phyloP scores from a whole-genome alignment of 2,329 filamentous ascomycete genomes.

The Aspergillus fructus region DNA sequence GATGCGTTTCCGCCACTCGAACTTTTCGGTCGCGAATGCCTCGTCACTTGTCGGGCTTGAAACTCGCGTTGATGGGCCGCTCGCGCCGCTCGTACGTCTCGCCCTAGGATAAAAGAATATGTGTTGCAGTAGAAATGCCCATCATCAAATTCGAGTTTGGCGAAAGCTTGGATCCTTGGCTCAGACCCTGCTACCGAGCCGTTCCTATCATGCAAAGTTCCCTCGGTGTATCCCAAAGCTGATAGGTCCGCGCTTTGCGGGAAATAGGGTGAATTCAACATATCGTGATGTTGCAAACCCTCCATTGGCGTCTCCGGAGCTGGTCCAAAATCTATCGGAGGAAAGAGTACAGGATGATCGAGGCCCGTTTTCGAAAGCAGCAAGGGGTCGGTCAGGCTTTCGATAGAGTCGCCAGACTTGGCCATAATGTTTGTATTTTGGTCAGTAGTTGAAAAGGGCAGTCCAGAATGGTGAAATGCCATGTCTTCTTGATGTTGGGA shows the following conservation, averaged over 20 bases:
- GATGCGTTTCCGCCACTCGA: slow-evolving; percentile 46
- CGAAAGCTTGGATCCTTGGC: slow-evolving; percentile 58
- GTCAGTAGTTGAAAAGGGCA: slow-evolving; percentile 15
- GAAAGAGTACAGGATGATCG: slow-evolving; percentile 35
- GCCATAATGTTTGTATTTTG: slow-evolving; percentile 2
- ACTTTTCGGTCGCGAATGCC: slow-evolving; percentile 45
- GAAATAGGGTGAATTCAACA: slow-evolving; percentile 40
- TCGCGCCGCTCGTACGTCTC: slow-evolving; percentile 56
- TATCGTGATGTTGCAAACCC: slow-evolving; percentile 40
- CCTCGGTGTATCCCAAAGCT: slow-evolving; percentile 32
- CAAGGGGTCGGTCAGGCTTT: slow-evolving; percentile 35
- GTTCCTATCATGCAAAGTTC: slow-evolving; percentile 28
- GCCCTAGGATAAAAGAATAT: slow-evolving; percentile 61
- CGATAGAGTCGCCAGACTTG: slow-evolving; percentile 25
- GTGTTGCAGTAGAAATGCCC: slow-evolving; percentile 67
- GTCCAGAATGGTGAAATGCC: slow-evolving; percentile 9
- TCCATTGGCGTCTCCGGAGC: slow-evolving; percentile 36
- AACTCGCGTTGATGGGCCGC: slow-evolving; percentile 47
- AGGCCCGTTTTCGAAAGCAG: slow-evolving; percentile 31
- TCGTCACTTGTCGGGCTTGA: slow-evolving; percentile 41
- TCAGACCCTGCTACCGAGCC: slow-evolving; percentile 42
- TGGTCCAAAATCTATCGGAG: slow-evolving; percentile 34
- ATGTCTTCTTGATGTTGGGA: slow-evolving; percentile 14
- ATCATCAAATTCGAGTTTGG: slow-evolving; percentile 64
- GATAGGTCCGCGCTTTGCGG: slow-evolving; percentile 37